phyloP scores from a whole-genome alignment of 2,329 filamentous ascomycete genomes.

The Clarireedia monteithiana region DNA sequence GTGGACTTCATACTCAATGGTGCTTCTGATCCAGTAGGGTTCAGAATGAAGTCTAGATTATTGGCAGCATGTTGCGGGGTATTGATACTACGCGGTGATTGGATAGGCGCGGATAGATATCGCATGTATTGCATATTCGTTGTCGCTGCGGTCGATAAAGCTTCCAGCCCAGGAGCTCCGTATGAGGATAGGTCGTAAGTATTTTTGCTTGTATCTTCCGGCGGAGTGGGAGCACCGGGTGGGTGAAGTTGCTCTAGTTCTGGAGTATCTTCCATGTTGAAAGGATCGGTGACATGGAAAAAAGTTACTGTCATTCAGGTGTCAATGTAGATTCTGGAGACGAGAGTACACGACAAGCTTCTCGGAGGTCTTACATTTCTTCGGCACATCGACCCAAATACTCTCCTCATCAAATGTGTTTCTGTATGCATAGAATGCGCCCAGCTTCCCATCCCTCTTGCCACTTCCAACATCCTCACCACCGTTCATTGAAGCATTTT shows the following conservation, averaged over 20 bases:
- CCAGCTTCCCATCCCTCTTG: conserved; percentile 36
- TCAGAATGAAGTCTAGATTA: conserved; percentile 50
- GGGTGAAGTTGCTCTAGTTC: conserved; percentile 27
- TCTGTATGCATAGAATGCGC: conserved; percentile 58
- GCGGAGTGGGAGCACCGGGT: conserved; percentile 9
- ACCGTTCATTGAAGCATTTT: conserved; percentile 62
- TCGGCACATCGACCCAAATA: conserved; percentile 56
- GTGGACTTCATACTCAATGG: conserved; percentile 13
- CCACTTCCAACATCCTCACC: conserved; percentile 29
- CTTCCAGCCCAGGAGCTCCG: conserved; percentile 44
- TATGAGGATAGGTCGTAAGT: conserved; percentile 17
- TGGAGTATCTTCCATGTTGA: conserved; percentile 41
- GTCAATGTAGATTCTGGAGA: too few relatives aligned
- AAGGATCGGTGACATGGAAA: conserved; percentile 54
- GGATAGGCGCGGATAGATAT: conserved; percentile 15
- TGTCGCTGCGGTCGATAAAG: conserved; percentile 44
- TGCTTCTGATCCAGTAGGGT: conserved; percentile 29
- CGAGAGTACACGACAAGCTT: too few relatives aligned
- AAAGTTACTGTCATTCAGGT: conserved; percentile 41
- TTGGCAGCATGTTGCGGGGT: conserved; percentile 27
- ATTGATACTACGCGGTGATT: conserved; percentile 16
- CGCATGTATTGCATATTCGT: conserved; percentile 30
- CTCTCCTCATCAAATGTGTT: conserved; percentile 54
- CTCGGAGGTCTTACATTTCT: conserved; percentile 36
- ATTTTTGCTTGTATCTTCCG: conserved; percentile 19